These are phyloP conservation scores for Fusarium sacchari DNA, from an alignment of 2,329 filamentous ascomycete species.

Conservation along the genomic window DNA sequence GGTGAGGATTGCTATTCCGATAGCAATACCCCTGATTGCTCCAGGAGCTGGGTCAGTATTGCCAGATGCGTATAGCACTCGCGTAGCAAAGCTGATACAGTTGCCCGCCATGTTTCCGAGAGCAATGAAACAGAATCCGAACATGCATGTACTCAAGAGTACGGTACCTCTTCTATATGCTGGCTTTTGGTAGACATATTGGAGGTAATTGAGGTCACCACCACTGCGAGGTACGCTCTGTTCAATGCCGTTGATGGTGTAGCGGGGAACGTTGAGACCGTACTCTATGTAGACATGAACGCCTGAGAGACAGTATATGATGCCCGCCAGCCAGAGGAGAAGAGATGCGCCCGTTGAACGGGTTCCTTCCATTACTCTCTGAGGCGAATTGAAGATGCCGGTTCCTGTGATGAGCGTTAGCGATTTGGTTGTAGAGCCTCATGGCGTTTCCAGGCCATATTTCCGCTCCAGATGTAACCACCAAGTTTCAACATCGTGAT, in stretches of 20 bases:
- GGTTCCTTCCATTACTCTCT: constrained; percentile 48
- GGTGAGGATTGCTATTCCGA: constrained; percentile 54
- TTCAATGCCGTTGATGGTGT: constrained; percentile 51
- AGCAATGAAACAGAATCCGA: constrained; percentile 56
- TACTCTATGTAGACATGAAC: constrained; percentile 56
- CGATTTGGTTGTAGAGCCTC: not conserved
- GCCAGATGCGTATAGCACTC: constrained; percentile 51
- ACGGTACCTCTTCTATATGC: constrained; percentile 48
- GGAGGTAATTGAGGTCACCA: constrained; percentile 60
- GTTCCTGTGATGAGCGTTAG: constrained; percentile 45
- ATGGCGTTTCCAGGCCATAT: not conserved
- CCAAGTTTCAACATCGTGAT: not conserved
- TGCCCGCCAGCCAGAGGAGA: constrained; percentile 54
- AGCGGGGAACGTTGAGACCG: constrained; percentile 58
- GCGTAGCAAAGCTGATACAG: constrained; percentile 57
- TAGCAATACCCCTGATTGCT: constrained; percentile 58
- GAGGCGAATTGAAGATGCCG: constrained; percentile 51
- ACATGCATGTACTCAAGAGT: constrained; percentile 56
- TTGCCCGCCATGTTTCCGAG: constrained; percentile 62
- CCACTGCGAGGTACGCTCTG: constrained; percentile 57
- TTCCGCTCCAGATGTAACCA: not conserved
- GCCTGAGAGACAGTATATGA: constrained; percentile 51
- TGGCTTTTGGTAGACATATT: constrained; percentile 56
- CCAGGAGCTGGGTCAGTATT: constrained; percentile 42
- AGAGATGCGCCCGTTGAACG: constrained; percentile 48